These are phyloP conservation scores for Lonicera japonica DNA, from an alignment of 129 eudicot genomes.

Conservation along the genomic window DNA sequence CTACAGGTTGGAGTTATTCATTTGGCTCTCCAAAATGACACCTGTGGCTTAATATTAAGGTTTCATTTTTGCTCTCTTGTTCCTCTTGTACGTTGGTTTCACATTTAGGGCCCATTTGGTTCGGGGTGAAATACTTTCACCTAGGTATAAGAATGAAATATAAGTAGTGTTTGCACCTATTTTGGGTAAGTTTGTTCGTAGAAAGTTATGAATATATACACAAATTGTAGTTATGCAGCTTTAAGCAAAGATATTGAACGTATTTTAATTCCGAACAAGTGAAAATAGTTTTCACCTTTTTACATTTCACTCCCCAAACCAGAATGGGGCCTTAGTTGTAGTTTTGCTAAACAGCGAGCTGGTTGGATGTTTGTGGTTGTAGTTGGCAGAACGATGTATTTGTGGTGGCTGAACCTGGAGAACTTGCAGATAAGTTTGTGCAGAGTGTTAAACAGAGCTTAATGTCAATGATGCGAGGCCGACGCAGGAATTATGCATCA, in stretches of 20 bases:
- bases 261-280: too few species aligned
- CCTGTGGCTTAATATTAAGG: conserved; percentile 83
- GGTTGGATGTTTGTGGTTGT: conserved; percentile 16
- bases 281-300: too few species aligned
- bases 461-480: conserved; percentile 64
- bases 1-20: conserved; percentile 91
- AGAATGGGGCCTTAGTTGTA: not conserved
- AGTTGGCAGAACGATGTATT: conserved; percentile 99
- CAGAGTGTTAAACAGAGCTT: conserved; percentile 81
- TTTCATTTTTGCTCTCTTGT: conserved; percentile 13
- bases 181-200: too few species aligned
- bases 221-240: too few species aligned
- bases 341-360: conserved; percentile 12
- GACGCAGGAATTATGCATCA: conserved; percentile 68
- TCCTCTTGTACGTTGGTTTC: conserved; percentile 6
- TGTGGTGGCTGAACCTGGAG: conserved; percentile 99
- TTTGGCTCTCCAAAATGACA: conserved; percentile 85
- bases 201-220: too few species aligned
- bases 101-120: not conserved
- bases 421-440: conserved; percentile 88
- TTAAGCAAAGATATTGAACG: too few species aligned
- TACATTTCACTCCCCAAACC: too few species aligned
- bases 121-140: too few species aligned
- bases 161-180: too few species aligned
- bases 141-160: too few species aligned